Evolutionary conservation across 345 rosid species (phyloP).

Genomic region (Bretschneidera sinensis): DNA sequence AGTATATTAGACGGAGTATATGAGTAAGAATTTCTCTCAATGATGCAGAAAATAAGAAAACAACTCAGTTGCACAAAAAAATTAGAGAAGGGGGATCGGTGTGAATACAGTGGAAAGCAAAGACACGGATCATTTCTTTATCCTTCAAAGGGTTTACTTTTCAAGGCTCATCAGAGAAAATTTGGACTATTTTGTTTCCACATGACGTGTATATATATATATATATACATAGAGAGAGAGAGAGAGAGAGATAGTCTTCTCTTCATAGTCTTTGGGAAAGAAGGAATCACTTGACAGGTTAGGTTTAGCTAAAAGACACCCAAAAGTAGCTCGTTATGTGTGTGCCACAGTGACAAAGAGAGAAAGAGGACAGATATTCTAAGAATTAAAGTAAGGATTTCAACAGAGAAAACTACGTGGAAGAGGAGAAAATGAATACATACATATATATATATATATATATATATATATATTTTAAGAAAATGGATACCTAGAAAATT

Average conservation of each 20-base stretch:
- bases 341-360: constrained; percentile 13
- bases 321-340: constrained; percentile 21
- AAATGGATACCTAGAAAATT: constrained; percentile 12
- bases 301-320: constrained; percentile 29
- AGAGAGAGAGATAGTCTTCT: neutral
- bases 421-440: constrained; percentile 11
- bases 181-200: constrained; percentile 20
- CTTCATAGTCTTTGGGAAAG: constrained; percentile 6
- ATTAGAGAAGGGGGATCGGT: no score
- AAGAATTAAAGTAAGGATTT: constrained; percentile 10
- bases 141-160: constrained; percentile 21
- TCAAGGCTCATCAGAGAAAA: constrained; percentile 14
- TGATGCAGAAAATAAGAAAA: no score
- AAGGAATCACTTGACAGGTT: constrained; percentile 23
- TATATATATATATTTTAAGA: no score
- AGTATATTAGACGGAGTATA: no score
- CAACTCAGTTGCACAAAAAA: no score
- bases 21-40: no score
- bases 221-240: no score
- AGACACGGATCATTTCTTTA: neutral
- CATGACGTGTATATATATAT: no score
- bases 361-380: constrained; percentile 15
- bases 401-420: constrained; percentile 21
- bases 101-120: no score
- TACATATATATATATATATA: no score